Base-by-base conservation (phyloP, 495 filamentous ascomycete species). In the Xylaria intraflava region DNA sequence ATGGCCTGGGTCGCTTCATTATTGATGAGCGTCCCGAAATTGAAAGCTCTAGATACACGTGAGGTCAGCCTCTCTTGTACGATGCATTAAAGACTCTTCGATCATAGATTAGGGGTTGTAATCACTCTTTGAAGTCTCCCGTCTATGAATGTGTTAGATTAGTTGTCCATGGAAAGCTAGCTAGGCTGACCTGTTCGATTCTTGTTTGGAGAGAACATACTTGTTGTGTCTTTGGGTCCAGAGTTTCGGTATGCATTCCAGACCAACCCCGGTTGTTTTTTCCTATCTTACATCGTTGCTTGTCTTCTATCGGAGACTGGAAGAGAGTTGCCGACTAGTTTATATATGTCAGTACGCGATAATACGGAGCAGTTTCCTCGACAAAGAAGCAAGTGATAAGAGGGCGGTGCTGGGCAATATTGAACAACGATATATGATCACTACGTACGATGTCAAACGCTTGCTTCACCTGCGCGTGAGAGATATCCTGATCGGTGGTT, bases 91-190 rank as follows among this genome's bases (percentile, higher is more conserved):
- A 43, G 10, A 39, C 11, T 22, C n/a, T 22, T 11, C n/a, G 10
- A 23, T 29, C 23, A 24, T 8, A 38, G 19, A 19, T 43, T 47
- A n/a, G 23, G 30, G 7, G 45, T 48, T 16, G 49, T 10, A 60
- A 72, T 62, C 73, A 94, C 90, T 95, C 91, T 77, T 96, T 96
- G 64, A 90, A 90, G 60, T 97, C 92, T 14, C 90, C 92, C 17
- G 83, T 80, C 88, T 91, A 60, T 38, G 23, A 35, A 11, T 7
- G 20, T 24, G 38, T 55, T 17, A 56, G 59, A 51, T 38, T n/a
- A 41, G 52, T 39, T 23, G 22, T 35, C 9, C 7, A 46, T 17
- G 26, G 24, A 49, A 27, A 27, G 11, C 47, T 33, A 19, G 17
- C 5, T n/a, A 38, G 14, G 29, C 10, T 3, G 9, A 5, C 29